Percentiles rank a stretch among this genome's conserved stretches.
These are phyloP conservation scores for Cucurbita maxima DNA, from an alignment of 306 rosid species.

Conservation along the genomic window DNA sequence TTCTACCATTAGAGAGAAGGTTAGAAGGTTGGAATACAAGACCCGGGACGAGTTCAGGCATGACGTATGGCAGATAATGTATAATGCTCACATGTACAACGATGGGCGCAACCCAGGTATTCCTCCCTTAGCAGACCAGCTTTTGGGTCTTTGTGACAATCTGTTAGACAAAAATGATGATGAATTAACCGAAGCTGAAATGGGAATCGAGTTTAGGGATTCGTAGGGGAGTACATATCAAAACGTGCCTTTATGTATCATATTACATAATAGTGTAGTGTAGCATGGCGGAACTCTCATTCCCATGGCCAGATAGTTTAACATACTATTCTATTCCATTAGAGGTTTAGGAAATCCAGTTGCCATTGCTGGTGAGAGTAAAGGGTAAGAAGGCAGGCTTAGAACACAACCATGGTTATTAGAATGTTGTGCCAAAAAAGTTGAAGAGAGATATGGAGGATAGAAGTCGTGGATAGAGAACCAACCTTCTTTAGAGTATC, in stretches of 20 bases:
- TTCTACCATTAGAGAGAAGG: slow-evolving; percentile 67
- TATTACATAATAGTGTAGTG: not conserved
- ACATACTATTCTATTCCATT: not conserved
- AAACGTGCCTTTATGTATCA: not conserved
- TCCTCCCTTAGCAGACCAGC: slow-evolving; percentile 91
- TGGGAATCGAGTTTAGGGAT: slow-evolving; percentile 47
- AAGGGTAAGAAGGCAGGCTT: not conserved
- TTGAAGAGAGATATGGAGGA: not conserved
- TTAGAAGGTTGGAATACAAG: slow-evolving; percentile 77
- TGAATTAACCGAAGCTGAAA: slow-evolving; percentile 72
- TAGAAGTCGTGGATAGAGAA: not conserved
- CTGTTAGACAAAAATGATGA: slow-evolving; percentile 66
- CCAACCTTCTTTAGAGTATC: not conserved
- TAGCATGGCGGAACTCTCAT: not conserved
- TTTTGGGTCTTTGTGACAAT: slow-evolving; percentile 71
- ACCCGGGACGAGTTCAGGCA: slow-evolving; percentile 81
- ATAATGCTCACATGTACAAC: slow-evolving; percentile 72
- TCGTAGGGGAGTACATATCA: not conserved
- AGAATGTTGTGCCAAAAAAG: not conserved
- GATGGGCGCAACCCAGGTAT: slow-evolving; percentile 80
- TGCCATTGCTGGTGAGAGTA: not conserved
- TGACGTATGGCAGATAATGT: slow-evolving; percentile 72
- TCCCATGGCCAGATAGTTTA: not conserved
- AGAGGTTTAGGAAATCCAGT: not conserved
- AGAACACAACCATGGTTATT: not conserved